A percentile compares a stretch with the other conserved stretches of the same genome.
These are phyloP conservation scores for Funneliformis geosporum DNA, from an alignment of 192 early-diverging fungal species.

Conservation along the genomic window DNA sequence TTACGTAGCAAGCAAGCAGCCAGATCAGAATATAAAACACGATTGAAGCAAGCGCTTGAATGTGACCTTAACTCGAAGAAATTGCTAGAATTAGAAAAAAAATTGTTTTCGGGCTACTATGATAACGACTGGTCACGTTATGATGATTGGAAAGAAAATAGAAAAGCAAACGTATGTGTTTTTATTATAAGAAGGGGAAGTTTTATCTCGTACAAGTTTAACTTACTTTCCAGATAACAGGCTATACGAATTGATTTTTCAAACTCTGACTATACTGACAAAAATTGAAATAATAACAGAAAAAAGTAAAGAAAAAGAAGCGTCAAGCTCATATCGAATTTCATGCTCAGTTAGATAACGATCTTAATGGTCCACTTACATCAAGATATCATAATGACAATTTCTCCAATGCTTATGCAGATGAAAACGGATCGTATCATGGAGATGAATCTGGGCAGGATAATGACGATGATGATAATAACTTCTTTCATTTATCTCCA, in stretches of 20 bases:
- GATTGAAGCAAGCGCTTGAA: conserved; percentile 19
- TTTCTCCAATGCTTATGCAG: background rate
- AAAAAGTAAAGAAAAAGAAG: conserved; percentile 14
- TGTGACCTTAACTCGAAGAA: conserved; percentile 2
- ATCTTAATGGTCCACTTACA: conserved; percentile 1
- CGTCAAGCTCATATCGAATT: conserved; percentile 5
- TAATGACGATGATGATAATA: background rate
- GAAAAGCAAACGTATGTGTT: conserved; percentile 23
- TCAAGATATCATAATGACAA: background rate
- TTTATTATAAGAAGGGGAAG: background rate
- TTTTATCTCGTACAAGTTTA: conserved; percentile 14
- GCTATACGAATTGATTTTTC: background rate
- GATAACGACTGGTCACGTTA: conserved; percentile 25
- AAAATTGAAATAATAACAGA: conserved; percentile 12
- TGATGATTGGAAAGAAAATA: conserved; percentile 21
- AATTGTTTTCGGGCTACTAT: background rate
- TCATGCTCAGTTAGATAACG: conserved; percentile 16
- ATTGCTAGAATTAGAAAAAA: conserved; percentile 19
- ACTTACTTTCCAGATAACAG: background rate
- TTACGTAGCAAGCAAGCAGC: conserved; percentile 11
- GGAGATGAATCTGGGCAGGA: no score
- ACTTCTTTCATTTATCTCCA: background rate
- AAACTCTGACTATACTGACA: conserved; percentile 1
- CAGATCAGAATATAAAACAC: background rate
- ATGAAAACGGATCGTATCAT: background rate